Conservation (phyloP, 1,139 yeast genomes). For the Yamadazyma songkhlaensis region DNA sequence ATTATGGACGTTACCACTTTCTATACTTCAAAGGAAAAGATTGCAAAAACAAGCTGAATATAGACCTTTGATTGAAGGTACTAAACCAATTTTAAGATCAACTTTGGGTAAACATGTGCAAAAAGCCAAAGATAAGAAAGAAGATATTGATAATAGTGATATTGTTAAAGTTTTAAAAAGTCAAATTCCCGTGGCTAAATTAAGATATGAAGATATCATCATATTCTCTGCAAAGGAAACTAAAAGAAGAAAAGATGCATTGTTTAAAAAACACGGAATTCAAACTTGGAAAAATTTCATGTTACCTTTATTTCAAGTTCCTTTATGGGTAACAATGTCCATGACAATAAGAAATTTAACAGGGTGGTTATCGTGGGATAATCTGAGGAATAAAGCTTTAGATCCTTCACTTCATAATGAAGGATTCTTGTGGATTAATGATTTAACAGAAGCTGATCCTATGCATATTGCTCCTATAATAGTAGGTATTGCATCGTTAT, state of each 20-base stretch:
- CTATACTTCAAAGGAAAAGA: conserved; percentile 67
- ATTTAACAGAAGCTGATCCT: conserved; percentile 62
- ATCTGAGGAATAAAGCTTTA: conserved; percentile 44
- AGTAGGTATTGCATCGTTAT: conserved; percentile 66
- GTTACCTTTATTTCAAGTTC: conserved; percentile 78
- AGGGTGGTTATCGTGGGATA: conserved; percentile 64
- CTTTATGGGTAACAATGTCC: conserved; percentile 83
- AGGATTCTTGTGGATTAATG: conserved; percentile 59
- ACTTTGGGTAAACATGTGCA: conserved; percentile 63
- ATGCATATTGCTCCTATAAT: conserved; percentile 63
- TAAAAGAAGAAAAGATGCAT: conserved; percentile 64
- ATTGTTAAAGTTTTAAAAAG: conserved; percentile 8
- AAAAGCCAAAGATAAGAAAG: conserved; percentile 28
- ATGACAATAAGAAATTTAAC: conserved; percentile 72
- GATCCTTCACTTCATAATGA: conserved; percentile 55
- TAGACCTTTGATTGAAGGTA: conserved; percentile 67
- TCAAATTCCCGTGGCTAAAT: conserved; percentile 35
- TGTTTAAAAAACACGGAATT: conserved; percentile 65
- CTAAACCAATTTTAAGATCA: conserved; percentile 70
- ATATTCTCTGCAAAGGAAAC: conserved; percentile 75
- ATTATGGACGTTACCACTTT: conserved; percentile 71
- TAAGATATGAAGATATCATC: conserved; percentile 75
- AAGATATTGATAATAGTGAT: neutral
- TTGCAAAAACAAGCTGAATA: conserved; percentile 68
- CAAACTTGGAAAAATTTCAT: conserved; percentile 78